Base-by-base conservation (phyloP, 305 asterid genomes). In the Ilex paraguariensis region DNA sequence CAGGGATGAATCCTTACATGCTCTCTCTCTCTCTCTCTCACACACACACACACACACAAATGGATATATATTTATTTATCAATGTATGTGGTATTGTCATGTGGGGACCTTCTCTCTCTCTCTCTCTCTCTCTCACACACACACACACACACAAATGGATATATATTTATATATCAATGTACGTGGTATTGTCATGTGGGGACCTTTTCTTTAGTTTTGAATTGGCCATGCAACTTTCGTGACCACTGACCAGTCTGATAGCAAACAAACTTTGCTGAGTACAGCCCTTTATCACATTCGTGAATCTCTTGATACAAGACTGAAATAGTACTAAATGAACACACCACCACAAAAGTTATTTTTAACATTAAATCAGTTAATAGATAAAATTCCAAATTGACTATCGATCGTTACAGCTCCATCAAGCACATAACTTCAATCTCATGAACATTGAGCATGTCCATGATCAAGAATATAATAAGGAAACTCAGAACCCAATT, bases 181-280 rank as follows among this genome's bases (percentile, higher is more conserved):
- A 21, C 1, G 28, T 21, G 45, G 15, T 42, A 33, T 11, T 31
- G 56, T 12, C 39, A 49, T 9, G 56, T 28, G 64, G 64, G 64
- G 68, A 31, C 76, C 51, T 49, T 13, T 51, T 63, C 58, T 39
- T 42, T 3, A 45, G 48, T 52, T 66, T 58, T 67, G 65, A 67
- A 67, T 51, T 45, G 57, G 72, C 11, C 80, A 75, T 75, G 74
- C 77, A 71, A 60, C 45, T 56, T 67, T 28, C 69, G 72, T 75
- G 80, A 71, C 53, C 59, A 54, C 44, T 59, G 64, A 69, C 64
- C 7, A 48, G 70, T 59, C 61, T n/a, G 8, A 7, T 21, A 32
- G 28, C 56, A 44, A 60, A 62, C 77, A 54, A 54, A 30, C 30
- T 49, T 53, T 53, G 66, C 69, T 65, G 72, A 74, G 42, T 8